A percentile compares a stretch with the other conserved stretches of the same genome.
These are phyloP conservation scores for Eucalyptus pauciflora DNA, from an alignment of 345 rosid genomes.

Conservation along the genomic window DNA sequence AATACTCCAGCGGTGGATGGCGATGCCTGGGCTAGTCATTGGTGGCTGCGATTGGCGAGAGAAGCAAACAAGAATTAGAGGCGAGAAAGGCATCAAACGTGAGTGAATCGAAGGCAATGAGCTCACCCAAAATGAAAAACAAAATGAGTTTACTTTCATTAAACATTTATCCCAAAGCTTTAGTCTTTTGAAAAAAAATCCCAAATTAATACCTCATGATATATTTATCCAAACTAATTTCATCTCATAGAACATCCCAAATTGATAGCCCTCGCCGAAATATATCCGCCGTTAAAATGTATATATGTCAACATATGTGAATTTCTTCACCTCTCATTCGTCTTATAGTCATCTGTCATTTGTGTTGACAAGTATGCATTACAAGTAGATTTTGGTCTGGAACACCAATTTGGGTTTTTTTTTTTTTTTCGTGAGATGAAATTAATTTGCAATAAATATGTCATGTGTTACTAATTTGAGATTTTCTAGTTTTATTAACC, in stretches of 20 bases:
- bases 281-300: too few relatives aligned
- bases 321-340: too few relatives aligned
- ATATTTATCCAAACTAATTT: background rate
- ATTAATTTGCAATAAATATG: background rate
- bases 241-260: background rate
- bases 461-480: background rate
- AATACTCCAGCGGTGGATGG: background rate
- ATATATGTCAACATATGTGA: background rate
- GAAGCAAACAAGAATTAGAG: too few relatives aligned
- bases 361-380: background rate
- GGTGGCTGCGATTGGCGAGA: background rate
- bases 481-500: background rate
- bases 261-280: too few relatives aligned
- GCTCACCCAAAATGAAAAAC: background rate
- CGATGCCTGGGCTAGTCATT: background rate
- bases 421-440: background rate
- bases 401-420: too few relatives aligned
- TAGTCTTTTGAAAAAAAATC: too few relatives aligned
- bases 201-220: background rate
- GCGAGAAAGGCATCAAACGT: background rate
- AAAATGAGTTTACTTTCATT: background rate
- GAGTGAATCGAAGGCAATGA: background rate
- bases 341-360: too few relatives aligned
- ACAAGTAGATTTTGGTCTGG: background rate
- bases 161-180: background rate